Percentiles rank a stretch among this genome's conserved stretches.
Conservation (phyloP, 78 protist genomes). For the slime mould (Dictyostelium discoideum) region DNA sequence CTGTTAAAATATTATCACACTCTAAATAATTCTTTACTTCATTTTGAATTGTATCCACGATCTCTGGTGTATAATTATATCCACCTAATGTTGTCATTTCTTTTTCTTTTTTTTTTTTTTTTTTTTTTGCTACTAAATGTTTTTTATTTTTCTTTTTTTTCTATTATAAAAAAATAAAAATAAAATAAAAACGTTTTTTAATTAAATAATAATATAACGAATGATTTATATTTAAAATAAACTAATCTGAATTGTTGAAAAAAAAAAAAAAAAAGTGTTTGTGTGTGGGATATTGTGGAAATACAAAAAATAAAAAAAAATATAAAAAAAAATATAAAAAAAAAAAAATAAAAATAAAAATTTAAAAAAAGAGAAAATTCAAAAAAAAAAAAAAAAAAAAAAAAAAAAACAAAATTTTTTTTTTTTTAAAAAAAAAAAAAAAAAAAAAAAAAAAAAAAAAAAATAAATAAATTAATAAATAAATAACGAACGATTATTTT, state of each 20-base stretch:
- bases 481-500: no score
- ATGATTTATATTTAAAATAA: not conserved
- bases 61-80: conserved; percentile 52
- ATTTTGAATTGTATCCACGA: conserved; percentile 16
- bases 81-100: conserved; percentile 46
- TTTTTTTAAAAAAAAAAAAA: not conserved
- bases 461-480: not conserved
- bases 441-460: not conserved
- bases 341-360: not conserved
- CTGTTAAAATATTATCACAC: conserved; percentile 64
- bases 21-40: conserved; percentile 41
- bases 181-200: not conserved
- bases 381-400: not conserved
- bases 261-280: not conserved
- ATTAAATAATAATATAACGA: not conserved
- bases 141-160: not conserved
- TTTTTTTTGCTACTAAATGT: not conserved
- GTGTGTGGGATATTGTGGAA: not conserved
- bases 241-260: not conserved
- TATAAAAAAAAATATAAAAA: not conserved
- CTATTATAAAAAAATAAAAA: not conserved
- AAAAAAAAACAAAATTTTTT: not conserved
- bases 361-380: not conserved
- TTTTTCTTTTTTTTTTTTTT: not conserved
- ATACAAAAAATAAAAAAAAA: not conserved